These are phyloP conservation scores for Lentinula aciculospora DNA, from an alignment of 768 basidiomycete genomes.

Conservation along the genomic window DNA sequence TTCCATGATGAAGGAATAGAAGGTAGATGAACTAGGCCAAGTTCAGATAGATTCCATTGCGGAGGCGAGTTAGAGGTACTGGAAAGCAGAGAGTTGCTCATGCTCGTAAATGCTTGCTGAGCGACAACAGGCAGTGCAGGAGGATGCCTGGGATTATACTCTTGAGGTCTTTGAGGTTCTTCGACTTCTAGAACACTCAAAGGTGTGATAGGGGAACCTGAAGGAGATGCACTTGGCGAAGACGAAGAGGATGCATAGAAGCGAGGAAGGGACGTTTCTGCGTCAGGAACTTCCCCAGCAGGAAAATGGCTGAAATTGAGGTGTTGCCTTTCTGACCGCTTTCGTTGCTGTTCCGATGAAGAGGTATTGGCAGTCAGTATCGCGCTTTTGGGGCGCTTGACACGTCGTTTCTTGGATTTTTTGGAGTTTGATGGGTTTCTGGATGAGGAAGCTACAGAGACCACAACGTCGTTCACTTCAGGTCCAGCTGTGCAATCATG, in stretches of 20 bases:
- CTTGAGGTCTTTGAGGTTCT: not conserved
- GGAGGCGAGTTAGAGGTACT: conserved; percentile 12
- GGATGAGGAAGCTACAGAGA: not conserved
- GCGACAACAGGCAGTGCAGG: conserved; percentile 8
- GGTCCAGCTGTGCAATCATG: not conserved
- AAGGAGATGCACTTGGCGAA: not conserved
- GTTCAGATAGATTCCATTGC: conserved; percentile 34
- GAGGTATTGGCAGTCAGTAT: conserved; percentile 7
- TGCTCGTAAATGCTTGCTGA: conserved; percentile 10
- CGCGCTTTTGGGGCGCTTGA: not conserved
- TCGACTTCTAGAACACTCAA: not conserved
- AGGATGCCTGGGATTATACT: conserved; percentile 10
- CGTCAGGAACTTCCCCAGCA: conserved; percentile 17
- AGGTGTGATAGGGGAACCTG: not conserved
- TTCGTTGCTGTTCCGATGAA: not conserved
- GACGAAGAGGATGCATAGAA: conserved; percentile 14
- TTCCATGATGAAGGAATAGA: conserved; percentile 19
- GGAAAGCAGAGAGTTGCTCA: conserved; percentile 13
- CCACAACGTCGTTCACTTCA: not conserved
- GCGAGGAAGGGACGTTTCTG: conserved; percentile 9
- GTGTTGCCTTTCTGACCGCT: conserved; percentile 8
- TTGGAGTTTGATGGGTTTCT: not conserved
- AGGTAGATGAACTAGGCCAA: conserved; percentile 36
- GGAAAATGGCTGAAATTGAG: conserved; percentile 30
- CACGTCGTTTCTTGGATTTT: not conserved